A percentile compares a stretch with the other conserved stretches of the same genome.
phyloP scores from a whole-genome alignment of 805 yeast species.

The Groenewaldozyma tartarivorans region DNA sequence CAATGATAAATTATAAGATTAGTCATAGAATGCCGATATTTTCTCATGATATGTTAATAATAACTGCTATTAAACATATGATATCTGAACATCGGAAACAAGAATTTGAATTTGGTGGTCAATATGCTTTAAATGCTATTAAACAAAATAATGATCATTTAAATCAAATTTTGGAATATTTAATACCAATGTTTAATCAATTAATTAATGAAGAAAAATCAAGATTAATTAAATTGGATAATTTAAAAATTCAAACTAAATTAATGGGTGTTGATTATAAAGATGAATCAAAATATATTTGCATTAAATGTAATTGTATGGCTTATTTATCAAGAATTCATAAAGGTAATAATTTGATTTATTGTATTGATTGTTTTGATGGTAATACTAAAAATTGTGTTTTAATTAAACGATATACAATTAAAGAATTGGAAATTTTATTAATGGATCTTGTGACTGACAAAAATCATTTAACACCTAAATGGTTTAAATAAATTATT shows the following conservation, averaged over 20 bases:
- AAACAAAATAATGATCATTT: too few relatives aligned
- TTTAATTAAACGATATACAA: conserved; percentile 6
- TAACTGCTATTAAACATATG: neutral
- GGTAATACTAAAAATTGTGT: neutral
- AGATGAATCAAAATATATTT: conserved; percentile 17
- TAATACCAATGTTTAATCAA: too few relatives aligned
- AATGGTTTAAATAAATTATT: too few relatives aligned
- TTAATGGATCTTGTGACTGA: conserved; percentile 1
- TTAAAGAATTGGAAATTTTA: conserved; percentile 2
- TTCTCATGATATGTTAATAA: conserved; percentile 27
- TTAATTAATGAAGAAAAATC: neutral
- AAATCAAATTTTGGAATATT: conserved; percentile 37
- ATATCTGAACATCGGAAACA: neutral
- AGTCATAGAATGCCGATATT: conserved; percentile 26
- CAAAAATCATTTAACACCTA: too few relatives aligned
- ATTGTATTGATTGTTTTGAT: conserved; percentile 9
- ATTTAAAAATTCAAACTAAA: conserved; percentile 38
- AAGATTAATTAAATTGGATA: conserved; percentile 29
- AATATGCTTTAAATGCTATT: neutral
- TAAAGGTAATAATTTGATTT: conserved; percentile 5
- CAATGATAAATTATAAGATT: conserved; percentile 22
- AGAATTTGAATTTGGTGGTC: neutral
- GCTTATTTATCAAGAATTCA: conserved; percentile 18
- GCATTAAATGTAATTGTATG: conserved; percentile 17
- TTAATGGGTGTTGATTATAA: conserved; percentile 15